Percentiles rank a stretch among this genome's conserved stretches.
These are phyloP conservation scores for Physaria fendleri DNA, from an alignment of 345 rosid genomes.

Conservation along the genomic window DNA sequence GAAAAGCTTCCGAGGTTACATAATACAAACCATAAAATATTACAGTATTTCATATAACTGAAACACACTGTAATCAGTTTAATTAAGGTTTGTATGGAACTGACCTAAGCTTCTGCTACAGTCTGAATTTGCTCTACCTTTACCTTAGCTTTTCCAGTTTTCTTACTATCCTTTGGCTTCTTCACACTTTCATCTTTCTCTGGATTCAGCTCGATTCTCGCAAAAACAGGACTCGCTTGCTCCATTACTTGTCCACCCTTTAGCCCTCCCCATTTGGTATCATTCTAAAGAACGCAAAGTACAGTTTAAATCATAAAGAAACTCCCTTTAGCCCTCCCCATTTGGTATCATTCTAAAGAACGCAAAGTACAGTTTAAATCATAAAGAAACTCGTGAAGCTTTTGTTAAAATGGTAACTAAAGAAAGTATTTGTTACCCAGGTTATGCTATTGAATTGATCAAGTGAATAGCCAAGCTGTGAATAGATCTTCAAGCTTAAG, in stretches of 20 bases:
- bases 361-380: too few relatives aligned
- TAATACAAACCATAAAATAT: neutral
- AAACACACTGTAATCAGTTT: neutral
- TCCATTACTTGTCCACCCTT: conserved; percentile 84
- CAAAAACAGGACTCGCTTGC: conserved; percentile 74
- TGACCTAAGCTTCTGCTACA: conserved; percentile 39
- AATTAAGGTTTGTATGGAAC: neutral
- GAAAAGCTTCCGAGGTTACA: neutral
- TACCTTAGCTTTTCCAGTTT: conserved; percentile 36
- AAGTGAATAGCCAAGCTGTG: conserved; percentile 74
- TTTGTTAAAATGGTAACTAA: neutral
- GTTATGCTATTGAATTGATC: conserved; percentile 45
- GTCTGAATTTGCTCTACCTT: conserved; percentile 38
- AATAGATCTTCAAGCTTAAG: conserved; percentile 61
- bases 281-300: conserved; percentile 48
- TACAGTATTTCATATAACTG: neutral
- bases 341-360: conserved; percentile 53
- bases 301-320: too few relatives aligned
- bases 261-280: conserved; percentile 86
- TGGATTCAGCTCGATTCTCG: conserved; percentile 63
- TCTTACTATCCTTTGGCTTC: conserved; percentile 23
- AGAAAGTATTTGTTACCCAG: conserved; percentile 48
- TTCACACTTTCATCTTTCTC: conserved; percentile 32
- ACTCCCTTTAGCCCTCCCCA: conserved; percentile 94
- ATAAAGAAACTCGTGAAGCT: neutral